Conservation (phyloP, 148 eudicot genomes). For the Euryodendron excelsum region DNA sequence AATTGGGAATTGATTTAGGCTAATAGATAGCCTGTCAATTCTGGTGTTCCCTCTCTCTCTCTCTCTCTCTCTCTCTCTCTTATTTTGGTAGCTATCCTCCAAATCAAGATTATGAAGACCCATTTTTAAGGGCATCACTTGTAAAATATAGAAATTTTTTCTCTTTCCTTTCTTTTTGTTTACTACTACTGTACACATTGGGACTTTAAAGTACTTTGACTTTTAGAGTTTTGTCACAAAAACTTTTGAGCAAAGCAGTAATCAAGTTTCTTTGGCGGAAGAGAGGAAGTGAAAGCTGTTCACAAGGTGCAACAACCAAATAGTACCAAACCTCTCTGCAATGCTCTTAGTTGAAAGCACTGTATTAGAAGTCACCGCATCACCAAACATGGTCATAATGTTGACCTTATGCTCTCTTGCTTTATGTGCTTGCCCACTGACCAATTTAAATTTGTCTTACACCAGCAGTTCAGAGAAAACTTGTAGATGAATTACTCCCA, state of each 20-base stretch:
- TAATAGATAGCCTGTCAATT: neutral
- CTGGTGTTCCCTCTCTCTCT: neutral
- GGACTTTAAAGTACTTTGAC: neutral
- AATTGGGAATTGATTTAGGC: neutral
- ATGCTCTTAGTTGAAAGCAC: neutral
- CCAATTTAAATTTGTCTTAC: conserved; percentile 7
- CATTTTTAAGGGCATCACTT: neutral
- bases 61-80: no score
- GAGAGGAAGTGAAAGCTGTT: neutral
- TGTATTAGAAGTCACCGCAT: neutral
- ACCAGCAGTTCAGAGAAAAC: conserved; percentile 35
- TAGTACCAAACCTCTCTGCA: neutral
- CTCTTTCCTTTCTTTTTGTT: neutral
- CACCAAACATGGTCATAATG: neutral
- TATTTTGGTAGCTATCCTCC: no score
- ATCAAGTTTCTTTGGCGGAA: neutral
- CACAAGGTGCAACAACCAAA: neutral
- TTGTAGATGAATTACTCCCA: conserved; percentile 39
- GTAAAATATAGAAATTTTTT: neutral
- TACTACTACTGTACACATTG: neutral
- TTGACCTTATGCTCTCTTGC: neutral
- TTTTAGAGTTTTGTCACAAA: neutral
- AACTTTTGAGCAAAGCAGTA: neutral
- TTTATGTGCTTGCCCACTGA: neutral
- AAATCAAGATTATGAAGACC: no score